These are phyloP conservation scores for Trifolium subterraneum DNA, from an alignment of 306 rosid species.

Conservation along the genomic window DNA sequence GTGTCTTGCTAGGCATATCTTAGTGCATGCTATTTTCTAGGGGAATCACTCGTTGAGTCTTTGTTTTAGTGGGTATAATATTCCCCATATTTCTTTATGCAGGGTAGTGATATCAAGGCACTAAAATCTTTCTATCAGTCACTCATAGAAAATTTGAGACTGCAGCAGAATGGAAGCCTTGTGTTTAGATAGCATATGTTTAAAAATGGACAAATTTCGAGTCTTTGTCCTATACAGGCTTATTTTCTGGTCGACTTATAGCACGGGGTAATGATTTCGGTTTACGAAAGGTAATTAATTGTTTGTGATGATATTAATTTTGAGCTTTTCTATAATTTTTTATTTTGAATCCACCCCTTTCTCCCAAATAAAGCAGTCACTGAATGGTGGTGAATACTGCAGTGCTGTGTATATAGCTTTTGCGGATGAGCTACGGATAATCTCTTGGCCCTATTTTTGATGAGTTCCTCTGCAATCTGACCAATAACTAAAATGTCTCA, in stretches of 20 bases:
- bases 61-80: slow-evolving; percentile 8
- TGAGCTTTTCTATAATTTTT: not conserved
- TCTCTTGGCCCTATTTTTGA: slow-evolving; percentile 41
- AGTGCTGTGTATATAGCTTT: slow-evolving; percentile 79
- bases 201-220: slow-evolving; percentile 26
- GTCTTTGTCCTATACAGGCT: slow-evolving; percentile 39
- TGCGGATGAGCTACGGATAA: slow-evolving; percentile 54
- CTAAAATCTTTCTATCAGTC: slow-evolving; percentile 80
- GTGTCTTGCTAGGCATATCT: slow-evolving; percentile 26
- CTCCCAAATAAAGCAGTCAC: slow-evolving; percentile 16
- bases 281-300: slow-evolving; percentile 59
- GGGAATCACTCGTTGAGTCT: slow-evolving; percentile 23
- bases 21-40: slow-evolving; percentile 32
- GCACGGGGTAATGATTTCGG: slow-evolving; percentile 46
- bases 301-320: slow-evolving; percentile 10
- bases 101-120: slow-evolving; percentile 85
- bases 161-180: slow-evolving; percentile 85
- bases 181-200: slow-evolving; percentile 84
- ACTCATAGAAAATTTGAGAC: slow-evolving; percentile 78
- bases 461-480: slow-evolving; percentile 42
- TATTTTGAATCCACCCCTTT: not conserved
- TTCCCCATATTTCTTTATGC: slow-evolving; percentile 46
- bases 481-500: slow-evolving; percentile 35
- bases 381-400: slow-evolving; percentile 46
- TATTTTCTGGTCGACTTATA: slow-evolving; percentile 38